A percentile compares a stretch with the other conserved stretches of the same genome.
phyloP scores from a whole-genome alignment of 2,329 filamentous ascomycete genomes.

The Alternaria brassicae region DNA sequence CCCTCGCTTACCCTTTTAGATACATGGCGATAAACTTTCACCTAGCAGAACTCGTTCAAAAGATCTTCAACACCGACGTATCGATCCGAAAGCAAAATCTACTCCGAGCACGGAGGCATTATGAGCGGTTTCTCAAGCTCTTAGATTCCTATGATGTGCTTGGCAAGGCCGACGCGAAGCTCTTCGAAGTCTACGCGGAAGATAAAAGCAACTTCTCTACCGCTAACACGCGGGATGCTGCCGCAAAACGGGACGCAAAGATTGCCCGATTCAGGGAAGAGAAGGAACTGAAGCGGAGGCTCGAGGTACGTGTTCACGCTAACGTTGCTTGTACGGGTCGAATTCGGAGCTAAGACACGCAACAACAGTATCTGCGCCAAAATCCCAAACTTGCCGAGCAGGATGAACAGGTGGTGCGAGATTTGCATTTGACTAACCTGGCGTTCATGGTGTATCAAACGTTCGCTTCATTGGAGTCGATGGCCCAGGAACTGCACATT shows the following conservation, averaged over 20 bases:
- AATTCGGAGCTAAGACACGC: slow-evolving; percentile 31
- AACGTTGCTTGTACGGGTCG: slow-evolving; percentile 15
- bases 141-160: slow-evolving; percentile 82
- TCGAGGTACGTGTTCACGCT: slow-evolving; percentile 64
- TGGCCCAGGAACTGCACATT: slow-evolving; percentile 84
- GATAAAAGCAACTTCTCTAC: slow-evolving; percentile 76
- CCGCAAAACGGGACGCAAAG: slow-evolving; percentile 78
- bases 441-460: slow-evolving; percentile 76
- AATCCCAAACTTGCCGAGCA: slow-evolving; percentile 69
- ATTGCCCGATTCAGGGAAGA: slow-evolving; percentile 85
- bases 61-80: slow-evolving; percentile 64
- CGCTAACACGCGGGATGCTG: slow-evolving; percentile 69
- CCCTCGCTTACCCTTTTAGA: slow-evolving; percentile 48
- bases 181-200: slow-evolving; percentile 77
- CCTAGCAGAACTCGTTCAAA: slow-evolving; percentile 79
- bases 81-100: slow-evolving; percentile 66
- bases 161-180: slow-evolving; percentile 66
- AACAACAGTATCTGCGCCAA: slow-evolving; percentile 61
- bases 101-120: slow-evolving; percentile 69
- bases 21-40: slow-evolving; percentile 80
- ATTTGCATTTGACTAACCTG: slow-evolving; percentile 78
- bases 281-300: slow-evolving; percentile 80
- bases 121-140: slow-evolving; percentile 78
- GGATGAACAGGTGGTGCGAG: slow-evolving; percentile 84
- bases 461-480: slow-evolving; percentile 85